phyloP scores from a whole-genome alignment of 441 rosid species.

The Pelargonium myrrhifolium region DNA sequence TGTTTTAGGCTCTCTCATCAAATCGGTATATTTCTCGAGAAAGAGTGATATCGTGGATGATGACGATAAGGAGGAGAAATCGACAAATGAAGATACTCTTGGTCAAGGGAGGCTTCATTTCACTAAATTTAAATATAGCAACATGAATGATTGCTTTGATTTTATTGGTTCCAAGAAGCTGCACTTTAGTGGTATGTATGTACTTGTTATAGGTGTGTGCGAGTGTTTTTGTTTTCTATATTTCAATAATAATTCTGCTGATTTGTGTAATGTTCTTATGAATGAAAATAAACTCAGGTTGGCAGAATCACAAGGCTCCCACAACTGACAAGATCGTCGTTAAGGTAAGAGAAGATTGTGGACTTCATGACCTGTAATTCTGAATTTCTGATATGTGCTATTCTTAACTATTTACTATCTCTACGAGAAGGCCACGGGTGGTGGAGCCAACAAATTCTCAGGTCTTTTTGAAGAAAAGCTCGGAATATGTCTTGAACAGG shows the following conservation, averaged over 20 bases:
- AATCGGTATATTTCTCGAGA: conserved; percentile 64
- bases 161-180: conserved; percentile 89
- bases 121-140: conserved; percentile 84
- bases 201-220: too few relatives aligned
- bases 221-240: too few relatives aligned
- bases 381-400: too few relatives aligned
- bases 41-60: conserved; percentile 10
- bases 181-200: conserved; percentile 56
- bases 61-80: too few relatives aligned
- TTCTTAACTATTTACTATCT: too few relatives aligned
- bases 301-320: conserved; percentile 24
- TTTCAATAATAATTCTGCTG: too few relatives aligned
- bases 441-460: conserved; percentile 91
- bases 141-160: conserved; percentile 82
- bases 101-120: conserved; percentile 98
- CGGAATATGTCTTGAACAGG: conserved; percentile 89
- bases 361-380: too few relatives aligned
- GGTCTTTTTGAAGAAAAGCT: conserved; percentile 91
- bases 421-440: conserved; percentile 45
- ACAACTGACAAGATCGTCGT: conserved; percentile 39
- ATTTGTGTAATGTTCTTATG: too few relatives aligned
- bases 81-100: too few relatives aligned
- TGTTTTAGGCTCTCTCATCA: conserved; percentile 78
- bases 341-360: too few relatives aligned
- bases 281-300: too few relatives aligned